Evolutionary conservation across 2,329 filamentous ascomycete species (phyloP), one percentile per base, ranked within the genome.

Genomic region (Aspergillus hiratsukae): DNA sequence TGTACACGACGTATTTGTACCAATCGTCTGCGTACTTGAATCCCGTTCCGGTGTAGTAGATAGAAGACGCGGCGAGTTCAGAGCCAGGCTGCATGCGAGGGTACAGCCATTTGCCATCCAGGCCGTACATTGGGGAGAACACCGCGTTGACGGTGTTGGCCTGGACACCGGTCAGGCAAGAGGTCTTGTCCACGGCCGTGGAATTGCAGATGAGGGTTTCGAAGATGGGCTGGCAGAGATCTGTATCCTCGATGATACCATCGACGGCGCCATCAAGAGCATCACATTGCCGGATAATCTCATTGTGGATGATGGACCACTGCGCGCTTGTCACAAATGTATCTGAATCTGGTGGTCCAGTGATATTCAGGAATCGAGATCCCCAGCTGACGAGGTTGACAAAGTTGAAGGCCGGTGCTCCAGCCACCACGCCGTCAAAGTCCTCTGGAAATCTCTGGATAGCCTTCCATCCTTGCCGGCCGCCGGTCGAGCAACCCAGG

Each of bases 371-470:
- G 61, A 79, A 78, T 31, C 70, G 67, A 4, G 72, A 75, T 58
- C 68, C 72, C 77, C 76, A 80, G 3, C 72, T 75, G 21, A 71
- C 61, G 11, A 81, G 62, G 48, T 76, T 74, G 60, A 77, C 69
- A 57, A 76, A 76, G 61, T 76, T 74, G 50, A 76, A 63, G 21
- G 76, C 76, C 23, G 71, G 76, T 46, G 77, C 72, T 14, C 75
- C 77, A 8, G 75, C 72, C 25, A 80, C 72, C 51, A 80, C 76
- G 41, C 78, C 78, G 54, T 80, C 78, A 52, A 80, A 80, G 59
- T 80, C 78, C 9, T 75, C 64, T 0, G 78, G 78, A 57, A 72
- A 80, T 49, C 72, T 67, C 55, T 80, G 73, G 3, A 75, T 70
- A 2, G 75, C 74, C 58, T 78, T 78, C 53, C 78, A 67, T 31